A percentile compares a stretch with the other conserved stretches of the same genome.
phyloP scores from a whole-genome alignment of 2,329 filamentous ascomycete species.

The Colletotrichum somersetense region DNA sequence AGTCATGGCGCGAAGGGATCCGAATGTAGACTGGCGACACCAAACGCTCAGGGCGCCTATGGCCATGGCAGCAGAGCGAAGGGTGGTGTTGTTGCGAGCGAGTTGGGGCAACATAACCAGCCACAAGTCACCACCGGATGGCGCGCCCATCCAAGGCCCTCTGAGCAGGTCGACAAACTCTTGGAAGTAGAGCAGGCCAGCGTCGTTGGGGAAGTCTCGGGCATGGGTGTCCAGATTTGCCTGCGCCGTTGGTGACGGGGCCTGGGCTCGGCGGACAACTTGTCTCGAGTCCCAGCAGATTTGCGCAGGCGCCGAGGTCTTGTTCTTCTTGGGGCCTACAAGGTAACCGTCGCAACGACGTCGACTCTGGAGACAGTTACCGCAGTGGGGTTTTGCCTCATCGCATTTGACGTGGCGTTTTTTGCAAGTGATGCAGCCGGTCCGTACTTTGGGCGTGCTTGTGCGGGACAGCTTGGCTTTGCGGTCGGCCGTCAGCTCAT shows the following conservation, averaged over 20 bases:
- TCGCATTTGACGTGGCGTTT: slow-evolving; percentile 43
- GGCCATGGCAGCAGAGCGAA: slow-evolving; percentile 50
- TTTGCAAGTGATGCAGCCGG: slow-evolving; percentile 43
- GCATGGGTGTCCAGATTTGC: slow-evolving; percentile 38
- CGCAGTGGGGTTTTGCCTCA: slow-evolving; percentile 41
- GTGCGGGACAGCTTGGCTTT: slow-evolving; percentile 38
- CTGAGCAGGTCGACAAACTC: slow-evolving; percentile 49
- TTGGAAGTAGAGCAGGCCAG: slow-evolving; percentile 46
- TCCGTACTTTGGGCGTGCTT: slow-evolving; percentile 41
- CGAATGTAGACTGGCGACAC: slow-evolving; percentile 40
- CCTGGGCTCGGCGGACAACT: background rate
- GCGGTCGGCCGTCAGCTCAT: background rate
- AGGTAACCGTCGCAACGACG: slow-evolving; percentile 42
- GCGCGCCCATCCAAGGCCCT: slow-evolving; percentile 48
- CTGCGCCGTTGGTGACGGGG: slow-evolving; percentile 31
- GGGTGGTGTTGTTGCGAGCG: slow-evolving; percentile 45
- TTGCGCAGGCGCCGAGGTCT: slow-evolving; percentile 34
- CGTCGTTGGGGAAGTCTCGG: slow-evolving; percentile 42
- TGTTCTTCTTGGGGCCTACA: slow-evolving; percentile 33
- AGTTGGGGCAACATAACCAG: slow-evolving; percentile 49
- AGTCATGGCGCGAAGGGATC: slow-evolving; percentile 34
- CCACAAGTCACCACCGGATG: slow-evolving; percentile 48
- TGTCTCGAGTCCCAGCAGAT: slow-evolving; percentile 46
- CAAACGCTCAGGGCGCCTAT: slow-evolving; percentile 49
- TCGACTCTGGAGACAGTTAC: slow-evolving; percentile 38